phyloP scores from a whole-genome alignment of 2,329 filamentous ascomycete genomes.

The Microcyclosporella mali region DNA sequence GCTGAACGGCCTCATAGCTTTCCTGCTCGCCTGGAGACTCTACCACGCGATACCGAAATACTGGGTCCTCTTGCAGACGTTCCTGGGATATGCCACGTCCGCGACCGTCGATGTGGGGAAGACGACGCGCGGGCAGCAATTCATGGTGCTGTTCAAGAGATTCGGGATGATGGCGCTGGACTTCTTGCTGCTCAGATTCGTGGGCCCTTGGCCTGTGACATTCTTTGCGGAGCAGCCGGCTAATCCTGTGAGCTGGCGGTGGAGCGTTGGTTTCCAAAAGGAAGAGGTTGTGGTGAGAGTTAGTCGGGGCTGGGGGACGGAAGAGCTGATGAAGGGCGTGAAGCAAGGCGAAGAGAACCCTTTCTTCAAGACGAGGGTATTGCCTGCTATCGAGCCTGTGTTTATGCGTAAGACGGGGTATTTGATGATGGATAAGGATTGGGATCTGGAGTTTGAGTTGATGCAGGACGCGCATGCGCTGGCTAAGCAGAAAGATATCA shows the following conservation, averaged over 20 bases:
- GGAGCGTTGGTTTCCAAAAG: conserved; percentile 66
- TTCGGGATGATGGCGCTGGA: conserved; percentile 66
- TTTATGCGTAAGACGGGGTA: conserved; percentile 79
- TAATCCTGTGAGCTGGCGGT: conserved; percentile 67
- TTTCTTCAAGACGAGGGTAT: conserved; percentile 56
- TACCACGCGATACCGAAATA: conserved; percentile 69
- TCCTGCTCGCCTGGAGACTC: conserved; percentile 61
- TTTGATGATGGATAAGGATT: conserved; percentile 74
- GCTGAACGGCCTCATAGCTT: conserved; percentile 64
- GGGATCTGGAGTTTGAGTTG: conserved; percentile 77
- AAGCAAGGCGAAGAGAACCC: conserved; percentile 49
- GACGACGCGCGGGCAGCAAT: conserved; percentile 52
- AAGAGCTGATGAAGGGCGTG: conserved; percentile 48
- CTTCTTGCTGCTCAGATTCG: conserved; percentile 48
- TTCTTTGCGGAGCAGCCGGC: conserved; percentile 56
- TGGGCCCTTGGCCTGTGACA: conserved; percentile 42
- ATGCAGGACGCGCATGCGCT: conserved; percentile 71
- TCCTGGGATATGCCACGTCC: conserved; percentile 60
- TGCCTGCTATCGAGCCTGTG: conserved; percentile 62
- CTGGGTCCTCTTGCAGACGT: conserved; percentile 56
- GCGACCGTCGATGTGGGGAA: conserved; percentile 57
- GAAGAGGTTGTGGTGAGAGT: conserved; percentile 76
- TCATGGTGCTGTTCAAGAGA: conserved; percentile 53
- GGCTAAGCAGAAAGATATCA: conserved; percentile 54
- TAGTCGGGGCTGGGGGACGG: conserved; percentile 65